Evolutionary conservation across 2,329 filamentous ascomycete genomes (phyloP).

Genomic region (Xylaria sp.): DNA sequence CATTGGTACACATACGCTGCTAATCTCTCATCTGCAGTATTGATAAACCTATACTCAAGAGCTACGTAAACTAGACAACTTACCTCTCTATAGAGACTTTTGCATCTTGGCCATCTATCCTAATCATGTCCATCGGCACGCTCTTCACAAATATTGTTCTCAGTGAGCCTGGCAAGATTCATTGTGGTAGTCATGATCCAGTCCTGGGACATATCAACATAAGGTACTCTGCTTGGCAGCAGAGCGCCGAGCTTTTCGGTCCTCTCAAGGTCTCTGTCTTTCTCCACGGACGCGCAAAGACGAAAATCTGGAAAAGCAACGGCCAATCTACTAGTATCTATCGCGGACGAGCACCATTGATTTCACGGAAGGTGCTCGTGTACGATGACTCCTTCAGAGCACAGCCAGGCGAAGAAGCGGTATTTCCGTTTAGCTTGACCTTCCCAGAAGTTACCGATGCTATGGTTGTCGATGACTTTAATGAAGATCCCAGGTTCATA

Average conservation of each 20-base stretch:
- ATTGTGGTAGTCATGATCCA: conserved; percentile 30
- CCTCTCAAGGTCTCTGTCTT: conserved; percentile 28
- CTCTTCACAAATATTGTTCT: conserved; percentile 27
- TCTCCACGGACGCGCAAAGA: conserved; percentile 36
- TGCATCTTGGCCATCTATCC: not conserved
- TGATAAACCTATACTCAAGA: not conserved
- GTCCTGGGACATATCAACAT: conserved; percentile 31
- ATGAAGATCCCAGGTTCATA: conserved; percentile 15
- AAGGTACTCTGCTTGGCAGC: conserved; percentile 9
- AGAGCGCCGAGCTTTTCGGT: conserved; percentile 30
- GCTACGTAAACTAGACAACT: not conserved
- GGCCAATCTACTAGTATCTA: conserved; percentile 26
- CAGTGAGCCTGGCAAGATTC: conserved; percentile 26
- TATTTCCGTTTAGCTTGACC: conserved; percentile 28
- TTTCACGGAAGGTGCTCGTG: conserved; percentile 13
- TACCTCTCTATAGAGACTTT: not conserved
- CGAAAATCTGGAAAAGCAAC: conserved; percentile 31
- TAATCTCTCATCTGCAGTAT: not conserved
- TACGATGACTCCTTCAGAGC: conserved; percentile 32
- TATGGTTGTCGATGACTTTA: not conserved
- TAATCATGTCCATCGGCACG: conserved; percentile 31
- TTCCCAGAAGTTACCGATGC: conserved; percentile 28
- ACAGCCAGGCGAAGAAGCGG: not conserved
- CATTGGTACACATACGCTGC: not conserved
- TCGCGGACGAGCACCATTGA: conserved; percentile 32